Evolutionary conservation across 2,329 filamentous ascomycete genomes (phyloP), one percentile per base, ranked within the genome.

Genomic region (Colletotrichum endophyticum): DNA sequence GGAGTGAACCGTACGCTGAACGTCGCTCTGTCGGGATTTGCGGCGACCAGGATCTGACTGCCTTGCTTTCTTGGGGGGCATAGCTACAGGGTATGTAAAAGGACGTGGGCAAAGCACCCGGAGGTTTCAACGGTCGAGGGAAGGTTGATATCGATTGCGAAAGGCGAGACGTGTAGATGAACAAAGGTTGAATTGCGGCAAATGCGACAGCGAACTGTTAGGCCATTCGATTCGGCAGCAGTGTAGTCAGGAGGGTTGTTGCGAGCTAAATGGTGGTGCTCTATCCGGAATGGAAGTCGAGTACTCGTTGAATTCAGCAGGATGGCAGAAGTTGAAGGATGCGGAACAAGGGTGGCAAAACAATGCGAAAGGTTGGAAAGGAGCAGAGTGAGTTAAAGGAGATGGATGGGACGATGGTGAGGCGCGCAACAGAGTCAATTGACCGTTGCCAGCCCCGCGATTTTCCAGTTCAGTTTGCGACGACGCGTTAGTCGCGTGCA

Each of bases 21-120:
- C 82, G 78, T 84, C 82, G 80, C 87, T 83, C 73, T 86, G 85
- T 36, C 85, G 82, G 22, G 84, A 81, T 75, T 80, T 79, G 57
- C 77, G 77, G 73, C 77, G 78, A 16, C 69, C 66, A 27, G 75
- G 78, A n/a, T 76, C 80, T 25, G 78, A 75, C 27, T 71, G 76
- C 22, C 73, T 78, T 53, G 75, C 19, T 53, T 79, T 74, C 27
- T 69, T 73, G 12, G 70, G 57, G 16, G 73, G 57, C 73, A 75
- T 77, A 8, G 25, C 9, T 19, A 16, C 8, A 36, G 15, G 44
- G 9, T 1, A 22, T n/a, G 8, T n/a, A 27, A 27, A 27, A 28
- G 19, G 30, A 19, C 5, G 53, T n/a, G 22, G 13, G 49, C n/a
- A 25, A 53, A 53, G n/a, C n/a, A 25, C 44, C n/a, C 44, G 11